phyloP scores from a whole-genome alignment of 192 early-diverging fungal genomes.

The Podila epigama region DNA sequence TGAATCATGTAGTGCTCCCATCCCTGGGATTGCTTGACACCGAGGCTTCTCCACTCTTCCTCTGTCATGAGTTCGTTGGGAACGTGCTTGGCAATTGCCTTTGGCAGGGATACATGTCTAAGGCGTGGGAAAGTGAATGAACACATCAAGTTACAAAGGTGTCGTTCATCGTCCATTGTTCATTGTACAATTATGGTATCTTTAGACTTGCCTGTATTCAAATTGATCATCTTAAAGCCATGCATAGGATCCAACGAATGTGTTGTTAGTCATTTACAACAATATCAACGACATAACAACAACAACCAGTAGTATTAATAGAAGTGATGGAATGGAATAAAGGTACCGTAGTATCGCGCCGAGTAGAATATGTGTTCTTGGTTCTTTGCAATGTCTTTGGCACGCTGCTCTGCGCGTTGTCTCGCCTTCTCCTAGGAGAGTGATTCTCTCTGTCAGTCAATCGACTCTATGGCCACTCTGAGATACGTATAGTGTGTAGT shows the following conservation, averaged over 20 bases:
- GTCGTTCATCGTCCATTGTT: neutral
- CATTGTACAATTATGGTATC: neutral
- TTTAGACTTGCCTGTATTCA: conserved; percentile 30
- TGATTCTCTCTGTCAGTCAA: neutral
- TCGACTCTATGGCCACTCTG: neutral
- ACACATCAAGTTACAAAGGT: neutral
- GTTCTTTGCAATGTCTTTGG: conserved; percentile 49
- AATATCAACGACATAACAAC: too few species aligned
- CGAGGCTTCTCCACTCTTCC: conserved; percentile 54
- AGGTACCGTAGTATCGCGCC: conserved; percentile 48
- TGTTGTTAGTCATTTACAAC: too few species aligned
- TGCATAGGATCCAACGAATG: too few species aligned
- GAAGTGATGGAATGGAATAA: neutral
- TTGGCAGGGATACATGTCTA: conserved; percentile 59
- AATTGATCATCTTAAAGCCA: conserved; percentile 18
- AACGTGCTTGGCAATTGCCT: conserved; percentile 41
- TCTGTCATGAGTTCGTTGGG: conserved; percentile 51
- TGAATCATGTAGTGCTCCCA: conserved; percentile 65
- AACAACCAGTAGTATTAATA: neutral
- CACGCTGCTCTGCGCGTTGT: conserved; percentile 37
- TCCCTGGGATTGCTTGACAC: conserved; percentile 55
- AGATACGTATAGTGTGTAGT: neutral
- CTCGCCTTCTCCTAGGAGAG: conserved; percentile 26
- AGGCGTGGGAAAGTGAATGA: neutral
- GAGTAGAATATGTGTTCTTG: conserved; percentile 51